These are phyloP conservation scores for Tolypocladium amazonense DNA, from an alignment of 2,329 filamentous ascomycete species.

Conservation along the genomic window DNA sequence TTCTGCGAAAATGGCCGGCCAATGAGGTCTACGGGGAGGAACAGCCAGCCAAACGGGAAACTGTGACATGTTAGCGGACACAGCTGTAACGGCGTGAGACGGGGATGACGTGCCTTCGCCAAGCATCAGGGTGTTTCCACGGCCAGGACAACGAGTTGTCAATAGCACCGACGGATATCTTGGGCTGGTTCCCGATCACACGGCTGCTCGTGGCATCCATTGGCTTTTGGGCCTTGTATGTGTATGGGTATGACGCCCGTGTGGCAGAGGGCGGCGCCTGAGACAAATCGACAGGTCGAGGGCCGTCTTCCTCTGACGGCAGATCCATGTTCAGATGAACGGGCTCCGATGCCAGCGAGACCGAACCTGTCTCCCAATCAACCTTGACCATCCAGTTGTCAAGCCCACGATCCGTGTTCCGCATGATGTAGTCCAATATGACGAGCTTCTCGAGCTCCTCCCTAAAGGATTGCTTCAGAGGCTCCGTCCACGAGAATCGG, in stretches of 20 bases:
- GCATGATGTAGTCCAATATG: slow-evolving; percentile 97
- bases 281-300: slow-evolving; percentile 49
- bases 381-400: slow-evolving; percentile 99
- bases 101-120: slow-evolving; percentile 38
- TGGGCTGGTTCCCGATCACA: slow-evolving; percentile 36
- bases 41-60: slow-evolving; percentile 98
- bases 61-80: slow-evolving; percentile 33
- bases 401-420: slow-evolving; percentile 90
- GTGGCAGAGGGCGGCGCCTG: slow-evolving; percentile 29
- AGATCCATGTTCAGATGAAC: slow-evolving; percentile 53
- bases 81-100: neutral
- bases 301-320: slow-evolving; percentile 31
- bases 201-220: slow-evolving; percentile 63
- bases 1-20: slow-evolving; percentile 92
- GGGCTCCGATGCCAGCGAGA: slow-evolving; percentile 79
- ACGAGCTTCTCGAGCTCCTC: slow-evolving; percentile 96
- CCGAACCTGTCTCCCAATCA: slow-evolving; percentile 72
- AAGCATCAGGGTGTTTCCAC: slow-evolving; percentile 96
- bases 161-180: slow-evolving; percentile 79
- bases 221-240: slow-evolving; percentile 65
- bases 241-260: slow-evolving; percentile 49
- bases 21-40: slow-evolving; percentile 91
- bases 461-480: slow-evolving; percentile 79
- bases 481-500: slow-evolving; percentile 77
- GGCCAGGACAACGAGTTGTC: slow-evolving; percentile 98